Evolutionary conservation across 106 monocot species (phyloP).

Genomic region (Agapanthus africanus): DNA sequence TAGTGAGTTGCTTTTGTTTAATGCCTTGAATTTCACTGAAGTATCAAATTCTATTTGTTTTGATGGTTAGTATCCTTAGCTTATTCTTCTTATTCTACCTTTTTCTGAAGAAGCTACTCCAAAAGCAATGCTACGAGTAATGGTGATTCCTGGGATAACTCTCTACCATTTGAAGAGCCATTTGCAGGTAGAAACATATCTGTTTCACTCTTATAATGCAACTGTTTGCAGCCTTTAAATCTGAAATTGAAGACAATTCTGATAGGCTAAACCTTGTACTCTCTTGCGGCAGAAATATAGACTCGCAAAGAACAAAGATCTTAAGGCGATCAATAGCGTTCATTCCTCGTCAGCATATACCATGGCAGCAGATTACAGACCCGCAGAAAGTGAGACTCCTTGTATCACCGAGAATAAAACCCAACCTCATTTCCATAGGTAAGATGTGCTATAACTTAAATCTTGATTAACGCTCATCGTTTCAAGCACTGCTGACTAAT

Average conservation of each 20-base stretch:
- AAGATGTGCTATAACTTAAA: slow-evolving; percentile 16
- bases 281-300: slow-evolving; percentile 52
- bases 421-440: slow-evolving; percentile 22
- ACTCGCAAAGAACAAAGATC: slow-evolving; percentile 39
- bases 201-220: neutral
- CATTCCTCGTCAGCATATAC: neutral
- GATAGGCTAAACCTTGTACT: no score
- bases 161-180: slow-evolving; percentile 87
- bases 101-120: slow-evolving; percentile 81
- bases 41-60: no score
- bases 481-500: neutral
- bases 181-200: slow-evolving; percentile 40
- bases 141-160: slow-evolving; percentile 75
- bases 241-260: no score
- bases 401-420: neutral
- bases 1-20: slow-evolving; percentile 55
- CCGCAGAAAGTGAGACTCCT: neutral
- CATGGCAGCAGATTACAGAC: slow-evolving; percentile 1
- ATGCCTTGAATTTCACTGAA: no score
- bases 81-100: no score
- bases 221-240: no score
- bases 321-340: neutral
- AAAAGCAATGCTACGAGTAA: slow-evolving; percentile 47
- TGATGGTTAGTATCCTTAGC: no score
- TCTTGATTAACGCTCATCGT: neutral